Evolutionary conservation across 805 yeast genomes (phyloP).

Genomic region (Metschnikowia matae): DNA sequence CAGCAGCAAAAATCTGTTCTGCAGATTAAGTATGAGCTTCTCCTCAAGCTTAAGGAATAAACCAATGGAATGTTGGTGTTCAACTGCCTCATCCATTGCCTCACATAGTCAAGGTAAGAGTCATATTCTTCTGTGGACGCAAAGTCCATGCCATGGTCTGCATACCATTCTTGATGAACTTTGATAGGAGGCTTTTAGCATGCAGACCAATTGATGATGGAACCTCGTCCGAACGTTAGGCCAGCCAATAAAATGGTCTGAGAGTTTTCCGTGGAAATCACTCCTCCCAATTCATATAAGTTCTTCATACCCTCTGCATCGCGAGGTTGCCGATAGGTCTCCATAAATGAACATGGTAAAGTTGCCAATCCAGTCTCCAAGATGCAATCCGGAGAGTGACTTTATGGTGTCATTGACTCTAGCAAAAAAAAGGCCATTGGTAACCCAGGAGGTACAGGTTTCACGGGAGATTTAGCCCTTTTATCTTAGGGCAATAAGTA

Average conservation of each 20-base stretch:
- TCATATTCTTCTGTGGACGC: constrained; percentile 42
- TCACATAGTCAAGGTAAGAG: constrained; percentile 42
- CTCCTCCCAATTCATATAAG: constrained; percentile 41
- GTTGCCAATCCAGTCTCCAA: too few species aligned
- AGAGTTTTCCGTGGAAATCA: constrained; percentile 30
- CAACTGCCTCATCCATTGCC: too few species aligned
- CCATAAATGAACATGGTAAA: too few species aligned
- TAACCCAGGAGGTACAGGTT: too few species aligned
- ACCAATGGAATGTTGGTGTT: too few species aligned
- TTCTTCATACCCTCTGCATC: constrained; percentile 34
- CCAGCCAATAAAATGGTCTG: constrained; percentile 44
- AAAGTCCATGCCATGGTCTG: constrained; percentile 42
- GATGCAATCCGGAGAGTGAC: too few species aligned
- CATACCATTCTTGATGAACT: constrained; percentile 51
- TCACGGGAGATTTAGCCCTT: too few species aligned
- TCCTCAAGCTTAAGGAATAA: constrained; percentile 20
- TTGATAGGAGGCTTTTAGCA: constrained; percentile 46
- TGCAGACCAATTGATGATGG: constrained; percentile 58
- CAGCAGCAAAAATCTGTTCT: constrained; percentile 42
- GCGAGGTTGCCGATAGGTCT: too few species aligned
- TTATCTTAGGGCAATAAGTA: too few species aligned
- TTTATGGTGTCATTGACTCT: too few species aligned
- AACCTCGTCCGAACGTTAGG: constrained; percentile 54
- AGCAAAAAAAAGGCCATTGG: too few species aligned
- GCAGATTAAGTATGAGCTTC: constrained; percentile 39